Evolutionary conservation across 371 early-diverging fungal genomes (phyloP), one percentile per base, ranked within the genome.

Genomic region (Sporodiniella umbellata): DNA sequence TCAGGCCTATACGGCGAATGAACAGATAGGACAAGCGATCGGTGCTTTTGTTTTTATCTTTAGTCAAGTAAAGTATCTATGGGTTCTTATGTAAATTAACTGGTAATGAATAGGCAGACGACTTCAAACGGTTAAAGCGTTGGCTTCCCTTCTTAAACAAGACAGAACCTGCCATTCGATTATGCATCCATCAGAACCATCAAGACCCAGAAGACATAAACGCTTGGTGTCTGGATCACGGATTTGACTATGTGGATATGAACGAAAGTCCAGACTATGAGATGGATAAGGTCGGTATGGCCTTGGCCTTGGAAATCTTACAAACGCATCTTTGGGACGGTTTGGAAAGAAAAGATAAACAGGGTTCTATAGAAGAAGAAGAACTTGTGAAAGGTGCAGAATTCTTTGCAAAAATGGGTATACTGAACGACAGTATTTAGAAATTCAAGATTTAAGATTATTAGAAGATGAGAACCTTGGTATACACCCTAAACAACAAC

Each of bases 271-370:
- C 61, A 19, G 60, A 59, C 12, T 54, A 51, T 5, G 54, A 58
- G 6, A 42, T 68, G 53, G 72, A 72, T 50, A 72, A 68, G 39
- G 70, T 55, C 8, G 68, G 76, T 6, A 58, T 58, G 18, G 66
- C 58, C 8, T 30, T 76, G 39, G 60, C 60, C 1, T 51, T 85
- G 17, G 88, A 88, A 45, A 84, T 84, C 8, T 53, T 90, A 42
- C 80, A 86, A 44, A 75, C 85, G 14, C 80, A 88, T 45, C 72
- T 84, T 61, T 90, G 90, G 90, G 87, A 87, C 45, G 87, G 86
- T 1, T 56, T 86, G 71, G 51, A 62, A 11, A 71, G 71, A 8
- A 75, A 78, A 45, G 58, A 65, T 48, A 51, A 51, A 24, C 45
- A 59, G 40, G 51, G 62, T 0, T 37, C 28, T 15, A 43, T 42